Base-by-base conservation (phyloP, 805 yeast species). In the Tetrapisispora iriomotensis region DNA sequence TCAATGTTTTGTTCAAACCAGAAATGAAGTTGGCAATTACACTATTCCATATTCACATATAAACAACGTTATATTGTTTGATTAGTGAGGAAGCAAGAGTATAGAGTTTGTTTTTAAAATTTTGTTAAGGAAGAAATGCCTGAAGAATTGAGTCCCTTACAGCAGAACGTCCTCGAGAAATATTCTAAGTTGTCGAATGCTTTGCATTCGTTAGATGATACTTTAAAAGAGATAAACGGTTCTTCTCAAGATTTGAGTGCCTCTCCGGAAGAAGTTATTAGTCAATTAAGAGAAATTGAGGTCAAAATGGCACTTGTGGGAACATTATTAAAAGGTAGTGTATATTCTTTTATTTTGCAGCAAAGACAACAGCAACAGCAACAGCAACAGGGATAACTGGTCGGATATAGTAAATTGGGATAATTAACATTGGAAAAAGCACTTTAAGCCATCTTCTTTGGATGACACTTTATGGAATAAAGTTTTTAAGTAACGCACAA, bases 311-410 rank as follows among this genome's bases (percentile, higher is more conserved):
- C 80, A 1, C 58, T 79, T 38, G 80, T 81, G 4, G 76, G 77
- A 37, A 79, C 86, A 1, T 56, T 78, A 31, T 70, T 81, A 58
- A 77, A 79, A 46, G 79, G 82, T 4, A 80, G 86, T 3, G 84
- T 81, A 4, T 81, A 81, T 52, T 72, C 79, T 14, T 61, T 80
- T 37, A 72, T 77, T 40, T 53, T 77, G 29, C 79, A 76, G 47
- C 69, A 70, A 45, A 74, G 66, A 22, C 52, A 45, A 39, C 48
- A 50, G 18, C 37, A 36, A 22, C 35, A 44, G 39, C 19, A 23
- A 34, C 13, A 26, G n/a, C 29, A 33, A 23, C 36, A 32, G 20
- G 19, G 24, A 23, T 15, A 6, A 12, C 29, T 22, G 3, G 3
- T 8, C 6, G 9, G 13, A 8, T n/a, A 20, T 26, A 13, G 18